Base-by-base conservation (phyloP, 1,139 yeast genomes). In the Suhomyces panamericanus region DNA sequence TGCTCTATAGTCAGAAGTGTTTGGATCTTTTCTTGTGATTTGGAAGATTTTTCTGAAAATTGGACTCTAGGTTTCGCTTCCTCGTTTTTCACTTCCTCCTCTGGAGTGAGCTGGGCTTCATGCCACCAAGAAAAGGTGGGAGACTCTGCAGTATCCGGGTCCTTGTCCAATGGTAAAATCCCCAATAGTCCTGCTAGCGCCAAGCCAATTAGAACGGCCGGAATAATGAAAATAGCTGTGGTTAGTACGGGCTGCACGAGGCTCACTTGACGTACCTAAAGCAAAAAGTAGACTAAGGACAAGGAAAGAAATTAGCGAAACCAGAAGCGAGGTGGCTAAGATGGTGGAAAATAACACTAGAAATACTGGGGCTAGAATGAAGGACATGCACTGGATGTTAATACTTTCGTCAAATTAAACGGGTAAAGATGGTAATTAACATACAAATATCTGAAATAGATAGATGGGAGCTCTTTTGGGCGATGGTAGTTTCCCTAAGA, bases 171-270 rank as follows among this genome's bases (percentile, higher is more conserved):
- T 2, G n/a, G n/a, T 26, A 26, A 10, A 11, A 26, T 4, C 6
- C 29, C n/a, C 29, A 26, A 3, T 26, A 26, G n/a, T 10, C 29
- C 29, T 8, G 29, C 29, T 11, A 26, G 12, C 11, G 16, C 16
- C 10, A 30, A 7, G 3, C 13, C 34, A 9, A 16, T 32, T 6
- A 33, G 12, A 11, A 15, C 4, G 3, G 8, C 32, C 24, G 22
- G 33, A 9, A 13, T 9, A 2, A 13, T 15, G 32, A 17, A 34
- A 1, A 34, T 20, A 15, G 38, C 42, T 39, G 32, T 13, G 12
- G 38, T 39, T 34, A 39, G 42, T 39, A 34, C 24, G 8, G 9
- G 24, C 24, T 20, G 24, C 24, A 20, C 24, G 24, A 20, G 24
- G 24, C 24, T 20, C 6, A 10, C 8, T 15, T 12, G 3, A 37